A percentile compares a stretch with the other conserved stretches of the same genome.
phyloP scores from a whole-genome alignment of 1,284 basidiomycete species.

The Tilletiaria anomala region DNA sequence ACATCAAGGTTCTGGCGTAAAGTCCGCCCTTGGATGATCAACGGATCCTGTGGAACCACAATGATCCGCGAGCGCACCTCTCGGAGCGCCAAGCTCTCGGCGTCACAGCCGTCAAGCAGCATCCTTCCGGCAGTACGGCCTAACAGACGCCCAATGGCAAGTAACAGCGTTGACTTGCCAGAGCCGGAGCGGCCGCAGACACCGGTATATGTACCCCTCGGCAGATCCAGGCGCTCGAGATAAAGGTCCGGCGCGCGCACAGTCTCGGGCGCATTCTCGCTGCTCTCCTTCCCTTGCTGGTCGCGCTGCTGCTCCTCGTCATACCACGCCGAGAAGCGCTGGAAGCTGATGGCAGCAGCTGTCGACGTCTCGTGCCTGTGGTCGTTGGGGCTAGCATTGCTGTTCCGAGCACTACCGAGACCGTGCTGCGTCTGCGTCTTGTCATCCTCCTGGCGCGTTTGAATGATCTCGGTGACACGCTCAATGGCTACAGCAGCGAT shows the following conservation, averaged over 20 bases:
- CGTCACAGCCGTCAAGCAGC: constrained; percentile 12
- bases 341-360: too few species aligned
- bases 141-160: constrained; percentile 22
- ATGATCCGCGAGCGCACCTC: constrained; percentile 15
- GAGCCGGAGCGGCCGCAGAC: constrained; percentile 17
- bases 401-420: too few species aligned
- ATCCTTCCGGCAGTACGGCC: constrained; percentile 16
- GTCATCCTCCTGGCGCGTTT: constrained; percentile 16
- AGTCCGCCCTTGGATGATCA: constrained; percentile 21
- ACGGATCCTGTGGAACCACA: constrained; percentile 29
- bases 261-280: background rate
- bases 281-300: constrained; percentile 2
- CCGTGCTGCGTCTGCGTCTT: background rate
- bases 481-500: constrained; percentile 39
- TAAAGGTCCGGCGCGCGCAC: too few species aligned
- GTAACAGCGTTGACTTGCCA: constrained; percentile 23
- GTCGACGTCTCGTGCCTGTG: too few species aligned
- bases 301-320: background rate
- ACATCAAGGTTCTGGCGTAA: constrained; percentile 33
- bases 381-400: too few species aligned
- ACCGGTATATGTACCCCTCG: too few species aligned
- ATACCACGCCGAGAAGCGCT: too few species aligned
- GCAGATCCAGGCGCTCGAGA: too few species aligned
- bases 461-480: constrained; percentile 31
- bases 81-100: constrained; percentile 5